Conservation (phyloP, 345 rosid genomes). For the Reutealis trisperma region DNA sequence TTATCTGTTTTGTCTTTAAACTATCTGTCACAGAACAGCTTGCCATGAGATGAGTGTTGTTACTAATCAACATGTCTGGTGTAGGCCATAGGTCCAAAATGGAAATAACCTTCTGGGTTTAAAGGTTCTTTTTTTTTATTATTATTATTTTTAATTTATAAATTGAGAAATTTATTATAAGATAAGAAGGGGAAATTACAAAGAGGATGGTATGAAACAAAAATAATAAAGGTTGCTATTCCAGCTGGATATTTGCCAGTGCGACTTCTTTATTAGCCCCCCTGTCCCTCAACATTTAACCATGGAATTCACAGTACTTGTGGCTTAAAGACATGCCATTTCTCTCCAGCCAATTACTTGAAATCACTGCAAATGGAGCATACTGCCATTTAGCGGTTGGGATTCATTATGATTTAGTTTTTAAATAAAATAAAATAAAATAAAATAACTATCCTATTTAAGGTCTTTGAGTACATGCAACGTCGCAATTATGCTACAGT, state of each 20-base stretch:
- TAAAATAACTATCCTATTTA: background rate
- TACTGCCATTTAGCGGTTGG: background rate
- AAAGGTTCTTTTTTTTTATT: background rate
- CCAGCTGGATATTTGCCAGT: background rate
- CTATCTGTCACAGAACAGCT: background rate
- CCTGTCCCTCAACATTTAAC: background rate
- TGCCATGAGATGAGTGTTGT: background rate
- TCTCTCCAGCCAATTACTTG: background rate
- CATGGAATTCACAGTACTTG: no score
- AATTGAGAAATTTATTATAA: background rate
- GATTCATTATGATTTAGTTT: background rate
- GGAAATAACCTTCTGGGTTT: background rate
- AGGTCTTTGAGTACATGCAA: background rate
- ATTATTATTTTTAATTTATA: no score
- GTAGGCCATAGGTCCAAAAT: background rate
- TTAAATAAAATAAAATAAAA: no score
- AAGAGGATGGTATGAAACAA: background rate
- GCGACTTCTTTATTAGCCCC: background rate
- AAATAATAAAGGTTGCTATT: background rate
- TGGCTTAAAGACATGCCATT: background rate
- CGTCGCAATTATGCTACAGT: background rate
- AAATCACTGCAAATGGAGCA: background rate
- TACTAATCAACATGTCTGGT: background rate
- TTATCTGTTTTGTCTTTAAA: no score
- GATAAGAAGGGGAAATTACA: background rate